Percentiles rank a stretch among this genome's conserved stretches.
Conservation (phyloP, 2,329 filamentous ascomycete species). For the Alternaria solani region DNA sequence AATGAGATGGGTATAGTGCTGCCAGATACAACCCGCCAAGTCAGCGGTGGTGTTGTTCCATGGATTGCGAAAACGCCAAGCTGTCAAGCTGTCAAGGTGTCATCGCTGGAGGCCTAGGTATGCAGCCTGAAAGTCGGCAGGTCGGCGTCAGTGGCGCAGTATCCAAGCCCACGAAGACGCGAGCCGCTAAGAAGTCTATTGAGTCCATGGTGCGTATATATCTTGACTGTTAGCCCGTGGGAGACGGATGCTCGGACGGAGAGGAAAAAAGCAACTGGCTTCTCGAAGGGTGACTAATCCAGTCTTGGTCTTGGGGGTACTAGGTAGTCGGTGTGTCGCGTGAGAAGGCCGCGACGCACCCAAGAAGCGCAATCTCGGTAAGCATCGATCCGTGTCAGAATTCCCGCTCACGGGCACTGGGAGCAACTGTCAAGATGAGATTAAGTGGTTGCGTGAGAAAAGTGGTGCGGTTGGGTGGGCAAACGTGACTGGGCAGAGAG, state of each 20-base stretch:
- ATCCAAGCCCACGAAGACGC: slow-evolving; percentile 11
- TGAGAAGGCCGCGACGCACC: not conserved
- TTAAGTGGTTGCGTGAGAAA: not conserved
- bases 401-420: not conserved
- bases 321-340: not conserved
- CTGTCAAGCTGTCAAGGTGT: slow-evolving; percentile 5
- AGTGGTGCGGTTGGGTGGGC: not conserved
- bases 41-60: not conserved
- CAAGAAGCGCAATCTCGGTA: not conserved
- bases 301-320: not conserved
- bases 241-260: not conserved
- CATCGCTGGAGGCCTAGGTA: slow-evolving; percentile 9
- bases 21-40: not conserved
- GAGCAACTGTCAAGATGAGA: not conserved
- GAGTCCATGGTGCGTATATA: not conserved
- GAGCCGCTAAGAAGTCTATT: not conserved
- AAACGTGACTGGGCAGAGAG: not conserved
- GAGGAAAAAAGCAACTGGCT: not conserved
- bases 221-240: not conserved
- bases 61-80: not conserved
- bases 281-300: not conserved
- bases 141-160: slow-evolving; percentile 11
- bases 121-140: slow-evolving; percentile 4
- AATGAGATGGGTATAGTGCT: not conserved
- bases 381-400: not conserved